Percentiles rank a stretch among this genome's conserved stretches.
Conservation (phyloP, 2,329 filamentous ascomycete genomes). For the Xylariaceae sp. region DNA sequence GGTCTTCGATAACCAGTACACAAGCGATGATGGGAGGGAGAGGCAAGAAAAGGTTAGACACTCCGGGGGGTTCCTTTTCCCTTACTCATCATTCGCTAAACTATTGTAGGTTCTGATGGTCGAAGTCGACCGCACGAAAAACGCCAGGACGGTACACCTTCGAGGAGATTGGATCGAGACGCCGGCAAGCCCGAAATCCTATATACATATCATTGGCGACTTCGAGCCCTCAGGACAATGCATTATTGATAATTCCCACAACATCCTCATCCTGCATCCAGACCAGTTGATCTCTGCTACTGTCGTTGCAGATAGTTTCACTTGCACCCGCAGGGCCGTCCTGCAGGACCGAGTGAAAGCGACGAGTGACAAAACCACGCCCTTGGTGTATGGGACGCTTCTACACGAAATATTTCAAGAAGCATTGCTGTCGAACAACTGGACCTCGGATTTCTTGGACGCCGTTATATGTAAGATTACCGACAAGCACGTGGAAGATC, state of each 20-base stretch:
- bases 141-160: conserved; percentile 64
- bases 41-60: conserved; percentile 66
- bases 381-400: conserved; percentile 87
- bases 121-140: conserved; percentile 66
- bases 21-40: conserved; percentile 53
- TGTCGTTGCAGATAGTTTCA: conserved; percentile 93
- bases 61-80: neutral
- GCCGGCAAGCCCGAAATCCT: conserved; percentile 65
- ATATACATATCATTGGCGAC: conserved; percentile 78
- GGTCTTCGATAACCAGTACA: conserved; percentile 64
- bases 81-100: conserved; percentile 13
- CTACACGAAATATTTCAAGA: conserved; percentile 95
- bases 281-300: conserved; percentile 94
- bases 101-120: conserved; percentile 67
- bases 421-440: conserved; percentile 75
- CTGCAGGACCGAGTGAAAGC: conserved; percentile 93
- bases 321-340: conserved; percentile 83
- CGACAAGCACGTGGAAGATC: conserved; percentile 75
- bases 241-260: conserved; percentile 72
- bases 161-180: conserved; percentile 85
- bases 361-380: conserved; percentile 70
- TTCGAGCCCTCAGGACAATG: conserved; percentile 69
- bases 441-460: conserved; percentile 65
- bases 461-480: conserved; percentile 63
- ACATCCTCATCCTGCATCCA: conserved; percentile 86